Conservation (phyloP, 441 rosid species). For the Pelargonium exstipulatum region DNA sequence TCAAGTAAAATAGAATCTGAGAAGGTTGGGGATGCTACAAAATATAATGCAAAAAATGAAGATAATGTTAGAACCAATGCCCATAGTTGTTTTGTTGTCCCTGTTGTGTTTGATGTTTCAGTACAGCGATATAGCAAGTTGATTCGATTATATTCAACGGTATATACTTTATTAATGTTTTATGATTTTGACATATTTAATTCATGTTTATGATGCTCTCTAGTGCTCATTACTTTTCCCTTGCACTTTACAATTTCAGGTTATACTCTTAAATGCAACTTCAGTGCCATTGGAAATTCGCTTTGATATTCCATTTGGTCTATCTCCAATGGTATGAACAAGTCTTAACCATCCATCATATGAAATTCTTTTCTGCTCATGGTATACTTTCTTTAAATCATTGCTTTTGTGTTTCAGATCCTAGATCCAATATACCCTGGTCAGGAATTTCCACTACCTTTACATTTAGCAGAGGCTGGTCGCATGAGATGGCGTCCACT, state of each 20-base stretch:
- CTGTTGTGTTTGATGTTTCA: slow-evolving; percentile 92
- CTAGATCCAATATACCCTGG: slow-evolving; percentile 90
- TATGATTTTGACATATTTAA: slow-evolving; percentile 11
- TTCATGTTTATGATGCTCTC: slow-evolving; percentile 13
- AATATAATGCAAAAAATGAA: slow-evolving; percentile 28
- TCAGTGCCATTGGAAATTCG: slow-evolving; percentile 80
- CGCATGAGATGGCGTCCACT: slow-evolving; percentile 91
- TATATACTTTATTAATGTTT: slow-evolving; percentile 31
- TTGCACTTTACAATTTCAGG: slow-evolving; percentile 46
- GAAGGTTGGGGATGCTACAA: slow-evolving; percentile 26
- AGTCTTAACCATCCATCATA: slow-evolving; percentile 6
- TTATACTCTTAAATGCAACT: slow-evolving; percentile 69
- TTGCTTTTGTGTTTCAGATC: slow-evolving; percentile 43
- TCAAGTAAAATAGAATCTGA: slow-evolving; percentile 25
- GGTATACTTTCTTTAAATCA: slow-evolving; percentile 12
- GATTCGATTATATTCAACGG: slow-evolving; percentile 81
- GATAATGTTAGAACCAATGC: slow-evolving; percentile 35
- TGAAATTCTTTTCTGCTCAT: slow-evolving; percentile 13
- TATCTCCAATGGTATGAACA: slow-evolving; percentile 73
- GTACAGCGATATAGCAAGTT: slow-evolving; percentile 79
- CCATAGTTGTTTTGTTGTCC: slow-evolving; percentile 58
- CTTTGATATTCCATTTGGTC: slow-evolving; percentile 93
- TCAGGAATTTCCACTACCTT: slow-evolving; percentile 83
- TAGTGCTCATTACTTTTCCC: slow-evolving; percentile 20
- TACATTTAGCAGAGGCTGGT: slow-evolving; percentile 91